Percentiles rank a stretch among this genome's conserved stretches.
phyloP scores from a whole-genome alignment of 2,329 filamentous ascomycete genomes.

The Westerdykella aurantiaca region DNA sequence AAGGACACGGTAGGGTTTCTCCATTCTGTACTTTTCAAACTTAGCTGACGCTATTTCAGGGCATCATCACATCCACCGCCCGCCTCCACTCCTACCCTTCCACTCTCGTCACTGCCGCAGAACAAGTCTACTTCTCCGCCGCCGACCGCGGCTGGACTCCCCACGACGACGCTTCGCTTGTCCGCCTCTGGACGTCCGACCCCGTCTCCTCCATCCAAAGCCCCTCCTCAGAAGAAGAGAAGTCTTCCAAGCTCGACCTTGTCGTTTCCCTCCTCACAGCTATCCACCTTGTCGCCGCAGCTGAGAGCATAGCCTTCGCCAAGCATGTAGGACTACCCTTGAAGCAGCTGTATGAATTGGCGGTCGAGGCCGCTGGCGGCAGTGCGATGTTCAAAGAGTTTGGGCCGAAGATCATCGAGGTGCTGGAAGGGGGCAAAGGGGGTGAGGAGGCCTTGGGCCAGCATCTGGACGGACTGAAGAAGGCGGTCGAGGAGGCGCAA shows the following conservation, averaged over 20 bases:
- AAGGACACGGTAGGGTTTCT: conserved; percentile 40
- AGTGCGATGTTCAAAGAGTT: conserved; percentile 31
- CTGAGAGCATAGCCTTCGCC: conserved; percentile 35
- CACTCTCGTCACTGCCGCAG: conserved; percentile 57
- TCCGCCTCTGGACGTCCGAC: conserved; percentile 47
- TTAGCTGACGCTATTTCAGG: conserved; percentile 24
- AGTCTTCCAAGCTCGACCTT: conserved; percentile 32
- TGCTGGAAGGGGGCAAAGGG: conserved; percentile 23
- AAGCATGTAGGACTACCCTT: conserved; percentile 35
- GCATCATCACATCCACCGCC: conserved; percentile 63
- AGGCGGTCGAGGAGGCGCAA: conserved; percentile 30
- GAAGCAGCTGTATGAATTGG: conserved; percentile 32
- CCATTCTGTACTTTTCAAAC: not conserved
- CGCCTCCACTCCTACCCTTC: conserved; percentile 53
- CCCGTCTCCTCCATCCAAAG: conserved; percentile 34
- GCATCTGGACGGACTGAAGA: conserved; percentile 21
- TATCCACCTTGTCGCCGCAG: conserved; percentile 34
- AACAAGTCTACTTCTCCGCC: conserved; percentile 59
- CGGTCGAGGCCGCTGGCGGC: conserved; percentile 34
- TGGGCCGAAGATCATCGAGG: conserved; percentile 28
- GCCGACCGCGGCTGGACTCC: conserved; percentile 53
- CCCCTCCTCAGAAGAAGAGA: conserved; percentile 19
- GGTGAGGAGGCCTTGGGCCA: conserved; percentile 13
- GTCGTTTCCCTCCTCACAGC: conserved; percentile 29
- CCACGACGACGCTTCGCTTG: conserved; percentile 52